Evolutionary conservation across 1,139 yeast genomes (phyloP).

Genomic region (Candida neerlandica): DNA sequence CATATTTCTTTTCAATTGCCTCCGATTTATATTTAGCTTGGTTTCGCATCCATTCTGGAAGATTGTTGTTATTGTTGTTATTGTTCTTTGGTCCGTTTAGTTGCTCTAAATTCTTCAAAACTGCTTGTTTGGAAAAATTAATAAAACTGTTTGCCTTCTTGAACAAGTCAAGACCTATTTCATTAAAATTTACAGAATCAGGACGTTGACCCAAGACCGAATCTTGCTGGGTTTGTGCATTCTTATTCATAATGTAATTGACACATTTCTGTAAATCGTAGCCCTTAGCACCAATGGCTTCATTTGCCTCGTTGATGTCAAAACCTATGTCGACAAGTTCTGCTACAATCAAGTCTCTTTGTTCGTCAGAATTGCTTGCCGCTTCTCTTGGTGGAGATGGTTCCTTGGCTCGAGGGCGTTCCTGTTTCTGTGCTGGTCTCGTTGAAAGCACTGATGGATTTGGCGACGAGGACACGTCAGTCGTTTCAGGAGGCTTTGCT

Average conservation of each 20-base stretch:
- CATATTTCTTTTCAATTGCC: constrained; percentile 38
- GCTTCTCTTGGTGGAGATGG: constrained; percentile 3
- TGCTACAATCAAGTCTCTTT: constrained; percentile 59
- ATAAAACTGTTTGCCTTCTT: constrained; percentile 64
- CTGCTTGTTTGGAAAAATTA: constrained; percentile 60
- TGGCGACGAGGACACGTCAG: constrained; percentile 6
- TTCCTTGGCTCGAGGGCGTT: constrained; percentile 6
- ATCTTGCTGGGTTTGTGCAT: constrained; percentile 18
- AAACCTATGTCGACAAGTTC: constrained; percentile 83
- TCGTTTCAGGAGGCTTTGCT: constrained; percentile 6
- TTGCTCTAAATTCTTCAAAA: constrained; percentile 66
- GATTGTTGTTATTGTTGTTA: constrained; percentile 25
- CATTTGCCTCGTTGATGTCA: constrained; percentile 57
- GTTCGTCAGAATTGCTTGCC: constrained; percentile 6
- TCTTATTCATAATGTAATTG: constrained; percentile 57
- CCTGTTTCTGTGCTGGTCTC: background rate
- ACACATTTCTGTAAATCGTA: constrained; percentile 67
- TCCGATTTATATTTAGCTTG: constrained; percentile 51
- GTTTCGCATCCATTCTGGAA: constrained; percentile 82
- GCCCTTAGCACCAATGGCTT: constrained; percentile 63
- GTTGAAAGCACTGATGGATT: background rate
- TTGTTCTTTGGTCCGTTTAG: constrained; percentile 41
- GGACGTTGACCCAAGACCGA: constrained; percentile 16
- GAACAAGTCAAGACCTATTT: constrained; percentile 63
- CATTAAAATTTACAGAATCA: constrained; percentile 46